These are phyloP conservation scores for Talaromyces sp. DNA, from an alignment of 2,329 filamentous ascomycete genomes.

Conservation along the genomic window DNA sequence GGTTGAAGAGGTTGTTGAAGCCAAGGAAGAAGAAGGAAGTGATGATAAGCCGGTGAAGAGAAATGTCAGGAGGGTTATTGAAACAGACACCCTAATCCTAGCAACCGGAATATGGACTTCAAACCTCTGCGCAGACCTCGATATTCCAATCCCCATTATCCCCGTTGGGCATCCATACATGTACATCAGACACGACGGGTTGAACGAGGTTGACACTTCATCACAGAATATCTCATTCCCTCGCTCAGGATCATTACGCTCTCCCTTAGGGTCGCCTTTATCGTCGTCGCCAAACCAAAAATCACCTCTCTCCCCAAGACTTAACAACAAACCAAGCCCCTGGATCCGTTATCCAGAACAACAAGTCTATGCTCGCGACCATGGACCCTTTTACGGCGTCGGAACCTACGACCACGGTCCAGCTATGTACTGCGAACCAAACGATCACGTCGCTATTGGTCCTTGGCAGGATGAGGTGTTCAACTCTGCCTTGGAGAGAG, in stretches of 20 bases:
- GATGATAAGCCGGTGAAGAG: not conserved
- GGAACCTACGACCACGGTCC: slow-evolving; percentile 37
- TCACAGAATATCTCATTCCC: not conserved
- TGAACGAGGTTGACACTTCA: not conserved
- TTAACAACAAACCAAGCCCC: slow-evolving; percentile 20
- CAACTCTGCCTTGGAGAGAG: slow-evolving; percentile 22
- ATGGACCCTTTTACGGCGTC: slow-evolving; percentile 34
- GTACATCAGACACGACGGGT: slow-evolving; percentile 26
- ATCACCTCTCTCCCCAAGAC: not conserved
- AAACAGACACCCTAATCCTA: slow-evolving; percentile 21
- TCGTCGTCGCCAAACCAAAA: not conserved
- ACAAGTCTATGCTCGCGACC: slow-evolving; percentile 37
- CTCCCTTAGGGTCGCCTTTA: not conserved
- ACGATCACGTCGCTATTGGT: slow-evolving; percentile 23
- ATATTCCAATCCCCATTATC: slow-evolving; percentile 33
- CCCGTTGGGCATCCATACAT: slow-evolving; percentile 41
- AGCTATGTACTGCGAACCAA: slow-evolving; percentile 23
- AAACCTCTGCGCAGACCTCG: slow-evolving; percentile 22
- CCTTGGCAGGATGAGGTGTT: slow-evolving; percentile 28
- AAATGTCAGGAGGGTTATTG: not conserved
- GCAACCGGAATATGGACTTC: slow-evolving; percentile 35
- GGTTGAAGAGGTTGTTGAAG: slow-evolving; percentile 22
- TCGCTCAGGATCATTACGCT: not conserved
- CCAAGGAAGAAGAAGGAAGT: slow-evolving; percentile 1
- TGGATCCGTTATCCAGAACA: slow-evolving; percentile 40